A percentile compares a stretch with the other conserved stretches of the same genome.
Evolutionary conservation across 768 basidiomycete genomes (phyloP).

Genomic region (Xanthoconium purpureum): DNA sequence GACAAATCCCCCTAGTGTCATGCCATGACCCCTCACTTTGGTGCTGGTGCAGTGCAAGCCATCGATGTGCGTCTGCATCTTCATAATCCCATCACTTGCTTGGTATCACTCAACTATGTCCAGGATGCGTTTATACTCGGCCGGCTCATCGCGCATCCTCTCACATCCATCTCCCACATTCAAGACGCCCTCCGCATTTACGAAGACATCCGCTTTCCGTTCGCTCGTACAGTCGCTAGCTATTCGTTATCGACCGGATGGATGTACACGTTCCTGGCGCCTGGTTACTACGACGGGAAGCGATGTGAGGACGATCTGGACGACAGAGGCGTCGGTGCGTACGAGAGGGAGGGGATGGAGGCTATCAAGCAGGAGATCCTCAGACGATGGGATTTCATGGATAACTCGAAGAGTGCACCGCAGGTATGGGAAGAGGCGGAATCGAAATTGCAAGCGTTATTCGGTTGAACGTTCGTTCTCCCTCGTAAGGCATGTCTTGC

Average conservation of each 20-base stretch:
- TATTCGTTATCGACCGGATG: slow-evolving; percentile 15
- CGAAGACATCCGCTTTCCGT: slow-evolving; percentile 14
- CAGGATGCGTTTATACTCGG: slow-evolving; percentile 16
- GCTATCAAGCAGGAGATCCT: slow-evolving; percentile 10
- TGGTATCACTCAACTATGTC: not conserved
- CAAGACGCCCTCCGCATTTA: slow-evolving; percentile 10
- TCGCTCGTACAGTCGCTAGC: slow-evolving; percentile 11
- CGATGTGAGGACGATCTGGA: slow-evolving; percentile 6
- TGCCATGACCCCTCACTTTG: not conserved
- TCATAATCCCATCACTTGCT: too few species aligned
- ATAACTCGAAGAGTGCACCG: slow-evolving; percentile 3
- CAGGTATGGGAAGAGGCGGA: slow-evolving; percentile 20
- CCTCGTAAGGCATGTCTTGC: too few species aligned
- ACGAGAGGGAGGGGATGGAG: slow-evolving; percentile 20
- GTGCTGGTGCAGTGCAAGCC: not conserved
- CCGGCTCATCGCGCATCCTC: slow-evolving; percentile 23
- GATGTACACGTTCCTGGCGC: slow-evolving; percentile 18
- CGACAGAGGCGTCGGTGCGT: slow-evolving; percentile 4
- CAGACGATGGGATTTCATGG: slow-evolving; percentile 15
- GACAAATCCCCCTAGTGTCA: not conserved
- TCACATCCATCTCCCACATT: slow-evolving; percentile 1
- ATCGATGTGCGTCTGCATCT: slow-evolving; percentile 4
- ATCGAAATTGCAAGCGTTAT: slow-evolving; percentile 1
- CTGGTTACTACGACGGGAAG: slow-evolving; percentile 24
- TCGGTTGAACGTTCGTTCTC: too few species aligned